Conservation (phyloP, 192 early-diverging fungal species). For the Backusella australiensis region DNA sequence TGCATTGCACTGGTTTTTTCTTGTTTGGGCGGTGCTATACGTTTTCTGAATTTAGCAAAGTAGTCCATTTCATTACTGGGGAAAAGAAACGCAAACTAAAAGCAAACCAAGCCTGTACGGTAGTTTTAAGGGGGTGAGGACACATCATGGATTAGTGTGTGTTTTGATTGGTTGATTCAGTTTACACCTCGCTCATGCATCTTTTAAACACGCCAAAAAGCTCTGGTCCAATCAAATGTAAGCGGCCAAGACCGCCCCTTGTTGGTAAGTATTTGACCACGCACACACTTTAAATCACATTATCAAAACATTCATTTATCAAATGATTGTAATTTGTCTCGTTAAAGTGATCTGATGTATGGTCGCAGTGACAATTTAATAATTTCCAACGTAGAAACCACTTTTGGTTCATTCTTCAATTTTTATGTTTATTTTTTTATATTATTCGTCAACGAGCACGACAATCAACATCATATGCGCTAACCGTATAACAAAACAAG, state of each 20-base stretch:
- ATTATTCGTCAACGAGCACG: not conserved
- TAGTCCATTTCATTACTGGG: constrained; percentile 51
- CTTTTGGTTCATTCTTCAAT: not conserved
- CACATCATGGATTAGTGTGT: not conserved
- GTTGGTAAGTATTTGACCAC: not conserved
- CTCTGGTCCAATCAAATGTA: not conserved
- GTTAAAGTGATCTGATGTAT: not conserved
- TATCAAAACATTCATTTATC: not conserved
- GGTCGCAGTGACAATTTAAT: not conserved
- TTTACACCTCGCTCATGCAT: not conserved
- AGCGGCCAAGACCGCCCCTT: not conserved
- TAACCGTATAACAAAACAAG: not conserved
- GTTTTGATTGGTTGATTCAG: not conserved
- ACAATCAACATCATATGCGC: constrained; percentile 9
- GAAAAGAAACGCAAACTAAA: not conserved
- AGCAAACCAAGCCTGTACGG: not conserved
- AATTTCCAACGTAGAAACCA: not conserved
- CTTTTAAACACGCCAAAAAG: not conserved
- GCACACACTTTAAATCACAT: not conserved
- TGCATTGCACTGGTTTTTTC: constrained; percentile 62
- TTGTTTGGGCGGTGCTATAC: constrained; percentile 60
- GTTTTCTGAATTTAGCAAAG: constrained; percentile 65
- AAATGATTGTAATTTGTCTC: not conserved
- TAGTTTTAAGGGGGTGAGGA: not conserved
- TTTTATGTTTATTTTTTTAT: not conserved